A percentile compares a stretch with the other conserved stretches of the same genome.
Evolutionary conservation across 805 yeast species (phyloP).

Genomic region (Hanseniaspora taiwanica): DNA sequence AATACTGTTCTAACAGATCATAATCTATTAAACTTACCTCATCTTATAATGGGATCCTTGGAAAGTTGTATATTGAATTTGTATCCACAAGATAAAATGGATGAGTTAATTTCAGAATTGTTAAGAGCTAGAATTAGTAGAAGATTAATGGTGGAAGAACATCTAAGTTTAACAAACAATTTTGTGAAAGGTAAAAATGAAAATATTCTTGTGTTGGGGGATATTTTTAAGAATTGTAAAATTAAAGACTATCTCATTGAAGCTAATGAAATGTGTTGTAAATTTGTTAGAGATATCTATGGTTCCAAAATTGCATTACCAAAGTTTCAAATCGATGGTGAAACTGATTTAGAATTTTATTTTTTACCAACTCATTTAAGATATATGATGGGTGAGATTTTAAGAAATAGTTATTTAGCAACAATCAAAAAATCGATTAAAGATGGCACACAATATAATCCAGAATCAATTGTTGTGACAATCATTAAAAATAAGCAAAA

Average conservation of each 20-base stretch:
- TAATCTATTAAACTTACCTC: constrained; percentile 73
- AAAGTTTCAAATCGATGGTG: constrained; percentile 63
- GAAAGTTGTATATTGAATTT: constrained; percentile 53
- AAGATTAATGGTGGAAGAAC: constrained; percentile 85
- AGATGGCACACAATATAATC: constrained; percentile 26
- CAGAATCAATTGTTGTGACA: constrained; percentile 69
- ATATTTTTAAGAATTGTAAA: constrained; percentile 67
- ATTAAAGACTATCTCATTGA: constrained; percentile 52
- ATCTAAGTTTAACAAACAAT: constrained; percentile 61
- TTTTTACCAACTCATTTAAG: constrained; percentile 79
- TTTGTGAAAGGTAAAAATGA: constrained; percentile 31
- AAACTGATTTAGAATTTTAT: constrained; percentile 52
- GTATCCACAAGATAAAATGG: constrained; percentile 52
- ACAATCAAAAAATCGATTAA: constrained; percentile 41
- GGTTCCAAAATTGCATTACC: constrained; percentile 52
- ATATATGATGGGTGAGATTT: constrained; percentile 74
- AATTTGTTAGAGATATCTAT: constrained; percentile 38
- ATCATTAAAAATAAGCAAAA: constrained; percentile 54
- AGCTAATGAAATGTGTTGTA: constrained; percentile 39
- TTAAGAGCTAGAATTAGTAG: constrained; percentile 79
- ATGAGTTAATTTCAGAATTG: constrained; percentile 61
- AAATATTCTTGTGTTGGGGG: constrained; percentile 50
- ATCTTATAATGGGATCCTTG: constrained; percentile 83
- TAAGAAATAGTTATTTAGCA: constrained; percentile 77
- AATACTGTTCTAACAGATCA: constrained; percentile 53